A percentile compares a stretch with the other conserved stretches of the same genome.
phyloP scores from a whole-genome alignment of 345 rosid species.

The Pugionium dolabratum region DNA sequence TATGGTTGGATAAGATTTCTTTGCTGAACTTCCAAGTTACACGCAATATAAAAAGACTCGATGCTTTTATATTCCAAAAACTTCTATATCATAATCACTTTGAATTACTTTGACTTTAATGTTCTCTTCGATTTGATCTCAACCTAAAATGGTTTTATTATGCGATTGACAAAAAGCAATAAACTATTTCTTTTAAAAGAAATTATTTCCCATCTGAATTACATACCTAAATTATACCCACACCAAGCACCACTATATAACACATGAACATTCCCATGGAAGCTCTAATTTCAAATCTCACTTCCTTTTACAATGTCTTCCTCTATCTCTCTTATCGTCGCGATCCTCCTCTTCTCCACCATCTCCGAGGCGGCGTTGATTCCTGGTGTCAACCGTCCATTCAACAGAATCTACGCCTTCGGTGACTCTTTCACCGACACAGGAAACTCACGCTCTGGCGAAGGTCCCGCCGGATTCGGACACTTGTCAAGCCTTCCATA shows the following conservation, averaged over 20 bases:
- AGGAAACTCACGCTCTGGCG: slow-evolving; percentile 66
- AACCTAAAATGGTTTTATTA: no score
- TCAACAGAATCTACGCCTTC: slow-evolving; percentile 78
- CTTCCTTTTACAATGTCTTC: slow-evolving; percentile 34
- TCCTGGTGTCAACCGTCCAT: slow-evolving; percentile 42
- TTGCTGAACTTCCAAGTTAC: no score
- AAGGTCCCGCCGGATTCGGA: slow-evolving; percentile 75
- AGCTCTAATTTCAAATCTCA: slow-evolving; percentile 14
- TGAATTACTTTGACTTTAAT: no score
- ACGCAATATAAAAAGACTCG: no score
- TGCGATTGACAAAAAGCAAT: no score
- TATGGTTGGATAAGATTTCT: no score
- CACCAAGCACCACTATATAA: neutral
- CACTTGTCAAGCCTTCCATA: slow-evolving; percentile 81
- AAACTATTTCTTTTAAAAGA: no score
- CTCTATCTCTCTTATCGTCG: slow-evolving; percentile 14
- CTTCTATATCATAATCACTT: no score
- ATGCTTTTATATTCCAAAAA: no score
- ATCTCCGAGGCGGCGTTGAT: slow-evolving; percentile 1
- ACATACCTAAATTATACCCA: no score
- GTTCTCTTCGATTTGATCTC: no score
- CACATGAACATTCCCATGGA: slow-evolving; percentile 15
- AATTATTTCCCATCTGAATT: no score
- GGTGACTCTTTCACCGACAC: slow-evolving; percentile 97
- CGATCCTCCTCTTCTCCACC: slow-evolving; percentile 36